A percentile compares a stretch with the other conserved stretches of the same genome.
Evolutionary conservation across 768 basidiomycete genomes (phyloP).

Genomic region (Mycena albidolilacea): DNA sequence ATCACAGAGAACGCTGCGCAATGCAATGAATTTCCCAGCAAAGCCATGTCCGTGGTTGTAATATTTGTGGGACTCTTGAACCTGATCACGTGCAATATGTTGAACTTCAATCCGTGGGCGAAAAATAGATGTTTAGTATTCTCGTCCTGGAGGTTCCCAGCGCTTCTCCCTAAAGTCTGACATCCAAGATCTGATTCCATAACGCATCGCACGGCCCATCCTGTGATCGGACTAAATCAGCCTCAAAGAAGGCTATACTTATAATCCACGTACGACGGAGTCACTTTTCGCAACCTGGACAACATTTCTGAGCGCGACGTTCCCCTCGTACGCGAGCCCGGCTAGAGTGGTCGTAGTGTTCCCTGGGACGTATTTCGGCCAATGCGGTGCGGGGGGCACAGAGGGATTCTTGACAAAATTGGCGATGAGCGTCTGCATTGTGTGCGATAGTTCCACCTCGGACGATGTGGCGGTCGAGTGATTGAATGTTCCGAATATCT

Average conservation of each 20-base stretch:
- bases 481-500: slow-evolving; percentile 47
- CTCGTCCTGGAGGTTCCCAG: no score
- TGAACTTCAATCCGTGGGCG: no score
- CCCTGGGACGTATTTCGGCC: slow-evolving; percentile 39
- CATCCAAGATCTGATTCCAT: slow-evolving; percentile 25
- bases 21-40: no score
- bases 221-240: no score
- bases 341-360: slow-evolving; percentile 38
- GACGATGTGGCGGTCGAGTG: slow-evolving; percentile 40
- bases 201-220: background rate
- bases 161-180: slow-evolving; percentile 1
- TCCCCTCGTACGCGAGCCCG: slow-evolving; percentile 39
- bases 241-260: background rate
- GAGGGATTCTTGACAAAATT: slow-evolving; percentile 42
- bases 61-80: no score
- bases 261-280: slow-evolving; percentile 16
- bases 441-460: slow-evolving; percentile 43
- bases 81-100: no score
- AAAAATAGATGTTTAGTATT: no score
- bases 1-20: no score
- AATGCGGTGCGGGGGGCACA: slow-evolving; percentile 36
- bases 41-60: no score
- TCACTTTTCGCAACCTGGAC: slow-evolving; percentile 34
- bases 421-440: slow-evolving; percentile 39
- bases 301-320: slow-evolving; percentile 37